Percentiles rank a stretch among this genome's conserved stretches.
phyloP scores from a whole-genome alignment of 345 rosid species.

The Linum lewisii region DNA sequence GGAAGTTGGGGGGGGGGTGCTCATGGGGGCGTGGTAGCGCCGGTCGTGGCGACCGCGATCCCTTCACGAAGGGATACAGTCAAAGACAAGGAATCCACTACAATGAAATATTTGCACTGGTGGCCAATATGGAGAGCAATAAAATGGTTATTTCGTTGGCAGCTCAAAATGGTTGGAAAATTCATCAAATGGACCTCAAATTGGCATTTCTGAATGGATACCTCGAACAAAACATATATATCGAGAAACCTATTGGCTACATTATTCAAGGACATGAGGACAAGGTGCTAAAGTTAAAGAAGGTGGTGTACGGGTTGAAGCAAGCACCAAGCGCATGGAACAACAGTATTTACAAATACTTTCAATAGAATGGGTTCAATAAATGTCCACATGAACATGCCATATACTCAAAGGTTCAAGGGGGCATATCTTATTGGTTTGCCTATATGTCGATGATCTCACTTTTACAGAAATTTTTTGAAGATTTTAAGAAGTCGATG shows the following conservation, averaged over 20 bases:
- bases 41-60: too few species aligned
- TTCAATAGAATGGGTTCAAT: not conserved
- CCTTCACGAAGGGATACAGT: not conserved
- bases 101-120: not conserved
- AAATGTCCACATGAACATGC: constrained; percentile 1
- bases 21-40: too few species aligned
- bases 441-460: not conserved
- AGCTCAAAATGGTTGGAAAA: not conserved
- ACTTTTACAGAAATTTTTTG: not conserved
- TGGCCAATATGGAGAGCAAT: not conserved
- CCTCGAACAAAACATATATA: not conserved
- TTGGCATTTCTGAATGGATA: not conserved
- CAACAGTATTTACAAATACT: not conserved
- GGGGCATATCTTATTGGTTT: not conserved
- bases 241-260: not conserved
- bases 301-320: not conserved
- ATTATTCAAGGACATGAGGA: not conserved
- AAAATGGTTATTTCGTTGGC: not conserved
- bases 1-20: too few species aligned
- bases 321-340: not conserved
- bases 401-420: not conserved
- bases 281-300: not conserved
- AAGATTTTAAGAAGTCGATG: constrained; percentile 2
- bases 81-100: not conserved
- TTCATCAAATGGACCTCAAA: too few species aligned